Evolutionary conservation across 345 rosid genomes (phyloP), one percentile per base, ranked within the genome.

Genomic region (Linum usitatissimum): DNA sequence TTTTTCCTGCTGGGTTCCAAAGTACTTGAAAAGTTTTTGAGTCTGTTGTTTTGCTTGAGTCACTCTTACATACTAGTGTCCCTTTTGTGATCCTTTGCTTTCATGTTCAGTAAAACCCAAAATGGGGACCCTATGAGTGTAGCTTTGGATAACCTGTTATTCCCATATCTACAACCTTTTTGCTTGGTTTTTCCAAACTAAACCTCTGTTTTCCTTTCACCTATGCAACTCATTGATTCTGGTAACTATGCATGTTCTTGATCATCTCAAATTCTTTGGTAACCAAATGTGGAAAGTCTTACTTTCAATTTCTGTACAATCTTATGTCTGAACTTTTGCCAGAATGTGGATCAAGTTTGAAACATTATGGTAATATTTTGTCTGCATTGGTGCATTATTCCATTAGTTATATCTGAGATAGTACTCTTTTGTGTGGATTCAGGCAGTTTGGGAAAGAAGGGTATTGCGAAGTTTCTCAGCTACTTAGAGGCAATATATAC

Each of bases 11-110:
- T 23, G 28, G 28, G 28, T 23, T 45, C 17, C 51, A 45, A 45
- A 10, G 14, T 10, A 45, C 51, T 45, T 34, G 6, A 34, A 45
- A 45, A 45, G 14, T 45, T 45, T 9, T 9, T 7, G 8, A 4
- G 6, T 34, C 10, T 45, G 8, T 45, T 45, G 51, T 10, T 45
- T 45, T 15, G 63, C 18, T 6, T 60, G 30, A 49, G 40, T 53
- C 48, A 34, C 64, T 71, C 66, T 45, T 62, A 31, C 28, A 23
- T 23, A 23, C 17, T 64, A 9, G 17, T 18, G 28, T 23, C 28
- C 28, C 71, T 42, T 65, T 76, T 7, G 8, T 81, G 77, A 78
- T 84, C 78, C 88, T 64, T 80, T 81, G 68, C 87, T 85, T 86
- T 74, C 76, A 77, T 62, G 18, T 67, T 71, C 66, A 80, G 88